Evolutionary conservation across 2,329 filamentous ascomycete genomes (phyloP).

Genomic region (Orbilia quercus): DNA sequence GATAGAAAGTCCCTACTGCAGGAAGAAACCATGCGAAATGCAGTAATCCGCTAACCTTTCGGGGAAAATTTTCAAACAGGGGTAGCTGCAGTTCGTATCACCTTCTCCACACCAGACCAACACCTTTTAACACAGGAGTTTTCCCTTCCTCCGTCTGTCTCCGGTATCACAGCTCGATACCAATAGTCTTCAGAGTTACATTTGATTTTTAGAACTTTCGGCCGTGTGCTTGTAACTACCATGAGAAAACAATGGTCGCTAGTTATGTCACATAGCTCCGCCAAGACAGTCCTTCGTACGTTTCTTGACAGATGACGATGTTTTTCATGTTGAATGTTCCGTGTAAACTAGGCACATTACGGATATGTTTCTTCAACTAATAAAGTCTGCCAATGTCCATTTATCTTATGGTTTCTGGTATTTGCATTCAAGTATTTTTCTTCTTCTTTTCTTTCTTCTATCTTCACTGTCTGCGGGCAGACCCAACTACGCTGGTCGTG

Average conservation of each 20-base stretch:
- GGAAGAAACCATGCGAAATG: constrained; percentile 6
- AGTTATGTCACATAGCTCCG: too few species aligned
- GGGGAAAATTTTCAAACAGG: constrained; percentile 3
- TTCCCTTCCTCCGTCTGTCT: neutral
- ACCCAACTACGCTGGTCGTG: neutral
- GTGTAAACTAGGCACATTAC: neutral
- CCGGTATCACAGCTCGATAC: too few species aligned
- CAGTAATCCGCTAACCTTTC: neutral
- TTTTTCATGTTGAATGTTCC: neutral
- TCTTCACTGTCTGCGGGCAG: neutral
- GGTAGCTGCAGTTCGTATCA: neutral
- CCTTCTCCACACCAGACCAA: neutral
- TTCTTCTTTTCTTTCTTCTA: neutral
- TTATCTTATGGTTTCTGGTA: neutral
- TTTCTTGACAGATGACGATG: too few species aligned
- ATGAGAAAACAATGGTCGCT: too few species aligned
- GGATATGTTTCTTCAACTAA: neutral
- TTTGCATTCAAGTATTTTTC: neutral
- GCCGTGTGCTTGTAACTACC: too few species aligned
- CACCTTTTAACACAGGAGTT: constrained; percentile 19
- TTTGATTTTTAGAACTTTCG: too few species aligned
- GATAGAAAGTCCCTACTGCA: too few species aligned
- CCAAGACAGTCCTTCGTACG: too few species aligned
- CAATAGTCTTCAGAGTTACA: too few species aligned
- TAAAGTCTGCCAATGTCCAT: neutral